phyloP scores from a whole-genome alignment of 768 basidiomycete genomes.

The Termitomyces bulborhizus region DNA sequence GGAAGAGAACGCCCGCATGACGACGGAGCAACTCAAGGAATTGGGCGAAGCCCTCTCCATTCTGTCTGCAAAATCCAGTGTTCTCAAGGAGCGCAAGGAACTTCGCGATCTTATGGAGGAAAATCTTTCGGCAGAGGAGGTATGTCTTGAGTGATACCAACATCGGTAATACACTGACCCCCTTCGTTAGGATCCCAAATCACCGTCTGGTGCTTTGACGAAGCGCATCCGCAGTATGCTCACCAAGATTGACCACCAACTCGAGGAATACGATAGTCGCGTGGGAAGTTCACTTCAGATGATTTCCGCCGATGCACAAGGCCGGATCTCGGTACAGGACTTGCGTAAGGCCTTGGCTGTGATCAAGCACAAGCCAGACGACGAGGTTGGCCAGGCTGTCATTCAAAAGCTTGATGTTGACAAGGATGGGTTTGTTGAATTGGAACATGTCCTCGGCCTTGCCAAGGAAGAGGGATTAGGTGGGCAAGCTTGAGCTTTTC shows the following conservation, averaged over 20 bases:
- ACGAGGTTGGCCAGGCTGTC: conserved; percentile 80
- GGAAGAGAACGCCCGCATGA: conserved; percentile 88
- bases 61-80: conserved; percentile 88
- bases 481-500: conserved; percentile 21
- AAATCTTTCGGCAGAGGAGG: conserved; percentile 85
- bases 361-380: conserved; percentile 90
- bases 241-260: conserved; percentile 88
- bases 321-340: conserved; percentile 85
- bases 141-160: conserved; percentile 20
- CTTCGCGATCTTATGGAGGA: conserved; percentile 90
- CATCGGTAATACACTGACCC: background rate
- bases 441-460: conserved; percentile 89
- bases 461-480: conserved; percentile 85
- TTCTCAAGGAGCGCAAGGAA: conserved; percentile 94
- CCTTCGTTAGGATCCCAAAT: conserved; percentile 61
- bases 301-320: conserved; percentile 81
- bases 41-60: conserved; percentile 87
- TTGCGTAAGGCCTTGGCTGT: conserved; percentile 86
- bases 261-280: conserved; percentile 86
- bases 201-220: conserved; percentile 80
- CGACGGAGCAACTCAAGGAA: conserved; percentile 91
- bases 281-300: conserved; percentile 82
- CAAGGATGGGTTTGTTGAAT: conserved; percentile 91
- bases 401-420: conserved; percentile 94
- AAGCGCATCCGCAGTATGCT: conserved; percentile 96